phyloP scores from a whole-genome alignment of 2,329 filamentous ascomycete genomes.

The Xylariaceae sp. region DNA sequence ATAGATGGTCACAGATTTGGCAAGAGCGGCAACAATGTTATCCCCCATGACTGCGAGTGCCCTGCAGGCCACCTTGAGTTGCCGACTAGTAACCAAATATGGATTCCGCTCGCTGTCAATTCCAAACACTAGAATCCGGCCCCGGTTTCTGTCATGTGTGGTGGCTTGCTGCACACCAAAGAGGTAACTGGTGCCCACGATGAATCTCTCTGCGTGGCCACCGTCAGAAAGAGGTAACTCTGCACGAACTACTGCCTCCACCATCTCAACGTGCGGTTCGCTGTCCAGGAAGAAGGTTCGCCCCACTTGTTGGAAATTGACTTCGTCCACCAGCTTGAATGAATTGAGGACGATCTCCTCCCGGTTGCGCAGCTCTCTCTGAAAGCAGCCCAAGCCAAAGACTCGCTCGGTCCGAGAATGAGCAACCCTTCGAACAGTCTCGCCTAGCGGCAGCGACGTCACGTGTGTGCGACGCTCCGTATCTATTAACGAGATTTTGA shows the following conservation, averaged over 20 bases:
- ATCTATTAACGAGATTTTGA: constrained; percentile 79
- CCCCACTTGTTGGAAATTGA: constrained; percentile 74
- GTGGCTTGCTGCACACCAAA: constrained; percentile 47
- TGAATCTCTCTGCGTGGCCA: constrained; percentile 65
- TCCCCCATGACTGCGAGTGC: constrained; percentile 69
- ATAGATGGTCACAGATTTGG: constrained; percentile 71
- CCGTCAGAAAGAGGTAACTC: constrained; percentile 58
- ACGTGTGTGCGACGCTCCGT: constrained; percentile 84
- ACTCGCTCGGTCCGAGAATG: constrained; percentile 75
- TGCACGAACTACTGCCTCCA: constrained; percentile 78
- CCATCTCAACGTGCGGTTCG: constrained; percentile 56
- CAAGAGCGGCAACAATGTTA: constrained; percentile 78
- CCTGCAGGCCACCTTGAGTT: constrained; percentile 74
- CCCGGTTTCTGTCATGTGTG: constrained; percentile 50
- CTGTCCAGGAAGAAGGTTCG: constrained; percentile 57
- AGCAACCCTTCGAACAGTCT: constrained; percentile 80
- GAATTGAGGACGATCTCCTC: constrained; percentile 72
- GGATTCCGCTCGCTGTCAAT: constrained; percentile 69
- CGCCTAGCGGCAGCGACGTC: constrained; percentile 67
- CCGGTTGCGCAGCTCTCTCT: constrained; percentile 62
- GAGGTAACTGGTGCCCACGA: constrained; percentile 84
- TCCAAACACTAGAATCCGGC: constrained; percentile 79
- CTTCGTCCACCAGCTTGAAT: constrained; percentile 88
- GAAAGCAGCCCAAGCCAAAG: constrained; percentile 83
- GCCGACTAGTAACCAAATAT: constrained; percentile 63